Base-by-base conservation (phyloP, 176 grass and related monocot species). In the Ensete ventricosum region DNA sequence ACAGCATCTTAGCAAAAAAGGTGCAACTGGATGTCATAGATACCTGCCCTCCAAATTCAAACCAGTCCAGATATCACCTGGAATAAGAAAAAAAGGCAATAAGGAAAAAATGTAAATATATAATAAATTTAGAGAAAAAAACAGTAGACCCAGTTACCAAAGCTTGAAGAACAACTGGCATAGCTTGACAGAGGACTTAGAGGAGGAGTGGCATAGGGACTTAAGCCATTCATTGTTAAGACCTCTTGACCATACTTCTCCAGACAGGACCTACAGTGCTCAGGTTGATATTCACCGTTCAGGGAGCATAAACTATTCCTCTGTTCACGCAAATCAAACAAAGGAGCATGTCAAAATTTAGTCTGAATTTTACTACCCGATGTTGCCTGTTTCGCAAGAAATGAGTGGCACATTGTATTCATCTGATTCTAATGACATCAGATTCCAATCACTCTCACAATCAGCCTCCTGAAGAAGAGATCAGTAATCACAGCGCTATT, bases 1-100 rank as follows among this genome's bases (percentile, higher is more conserved):
- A 70, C 0, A 70, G 7, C 2, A 50, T 51, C 10, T 5, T 57
- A 27, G 17, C 49, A 67, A 20, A 48, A 9, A 67, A 48, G 24
- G 26, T 54, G 52, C 4, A 55, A 5, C 52, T 1, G 19, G 50
- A 51, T 54, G 11, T 54, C 22, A 78, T 25, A 72, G 6, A 49
- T 80, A 80, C 78, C 78, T 73, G 69, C 13, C 13, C n/a, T 64
- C 69, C 60, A 25, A 12, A 53, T 48, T 64, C 69, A 64, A 51
- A 29, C 62, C 57, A 14, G 55, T 14, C 9, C 49, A 58, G 55
- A 73, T 53, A 73, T 80, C 78, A 62, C 69, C 69, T 80, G 48
- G 24, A 53, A 64, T 73, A 60, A 64, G 21, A 58, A 50, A 11
- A 11, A 20, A 65, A 13, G 2, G 2, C 63, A 65, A 65, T 26